phyloP scores from a whole-genome alignment of 2,329 filamentous ascomycete genomes.

The Cladophialophora bantiana region DNA sequence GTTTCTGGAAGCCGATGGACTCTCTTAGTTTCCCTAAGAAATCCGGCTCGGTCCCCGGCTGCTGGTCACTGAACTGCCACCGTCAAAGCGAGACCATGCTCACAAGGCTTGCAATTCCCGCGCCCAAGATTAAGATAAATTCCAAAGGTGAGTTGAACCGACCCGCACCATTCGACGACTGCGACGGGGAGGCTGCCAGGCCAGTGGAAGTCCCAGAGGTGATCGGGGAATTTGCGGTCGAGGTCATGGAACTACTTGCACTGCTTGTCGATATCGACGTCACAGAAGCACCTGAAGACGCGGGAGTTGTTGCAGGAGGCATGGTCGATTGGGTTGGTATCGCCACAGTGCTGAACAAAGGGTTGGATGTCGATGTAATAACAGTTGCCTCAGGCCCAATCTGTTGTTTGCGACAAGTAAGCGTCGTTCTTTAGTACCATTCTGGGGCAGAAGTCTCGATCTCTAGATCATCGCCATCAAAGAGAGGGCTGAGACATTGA shows the following conservation, averaged over 20 bases:
- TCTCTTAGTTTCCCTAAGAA: constrained; percentile 5
- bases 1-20: constrained; percentile 26
- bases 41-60: background rate
- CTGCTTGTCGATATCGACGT: constrained; percentile 15
- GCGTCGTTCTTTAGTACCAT: background rate
- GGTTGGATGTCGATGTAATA: constrained; percentile 25
- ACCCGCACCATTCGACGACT: constrained; percentile 17
- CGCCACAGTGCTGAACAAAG: constrained; percentile 34
- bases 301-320: constrained; percentile 28
- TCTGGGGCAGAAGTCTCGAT: background rate
- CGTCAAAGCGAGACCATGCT: constrained; percentile 14
- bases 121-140: constrained; percentile 16
- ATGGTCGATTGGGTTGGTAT: constrained; percentile 32
- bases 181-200: constrained; percentile 17
- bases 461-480: background rate
- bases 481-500: background rate
- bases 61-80: constrained; percentile 9
- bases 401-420: background rate
- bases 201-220: constrained; percentile 5
- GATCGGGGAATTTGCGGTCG: background rate
- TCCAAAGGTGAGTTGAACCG: constrained; percentile 11
- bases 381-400: constrained; percentile 38
- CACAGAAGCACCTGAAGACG: constrained; percentile 4
- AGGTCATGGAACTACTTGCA: constrained; percentile 3
- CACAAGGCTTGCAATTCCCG: constrained; percentile 20